Base-by-base conservation (phyloP, 345 rosid genomes). In the Dimocarpus longan region DNA sequence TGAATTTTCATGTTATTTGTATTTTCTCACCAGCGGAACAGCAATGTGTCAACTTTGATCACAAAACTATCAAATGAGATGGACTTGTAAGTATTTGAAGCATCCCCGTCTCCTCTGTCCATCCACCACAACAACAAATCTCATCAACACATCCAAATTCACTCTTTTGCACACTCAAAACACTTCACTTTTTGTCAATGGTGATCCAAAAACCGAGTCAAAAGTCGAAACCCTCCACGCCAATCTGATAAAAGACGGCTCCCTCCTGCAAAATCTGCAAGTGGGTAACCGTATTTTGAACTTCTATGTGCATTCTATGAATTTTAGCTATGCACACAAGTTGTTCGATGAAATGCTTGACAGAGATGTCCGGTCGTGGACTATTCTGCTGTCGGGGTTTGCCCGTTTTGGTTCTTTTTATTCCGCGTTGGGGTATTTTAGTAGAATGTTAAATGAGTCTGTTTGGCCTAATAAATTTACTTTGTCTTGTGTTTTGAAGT, bases 381-480 rank as follows among this genome's bases (percentile, higher is more conserved):
- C 91, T 12, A 74, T 79, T 46, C 84, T 88, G 15, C 52, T 90
- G 18, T 86, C 90, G 6, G 77, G 88, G 16, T 79, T 84, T 71
- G 80, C 81, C 10, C 87, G 85, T 32, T 43, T 1, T 32, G 85
- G 87, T 32, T 82, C 48, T 63, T 59, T 46, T 21, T 32, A 19
- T 28, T 43, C 26, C 71, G 90, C 54, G 3, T 73, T 86, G 75
- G 65, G 76, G 15, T 76, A 78, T 5, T 85, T 86, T 48, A 75
- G 84, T 66, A 80, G 74, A 28, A 86, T 90, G 93, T 86, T 59
- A 76, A 56, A 46, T 10, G 79, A 75, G 67, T 86, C 81, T 68
- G 82, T 80, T 37, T 56, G 59, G 67, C 90, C 93, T 5, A 90
- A 90, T 71, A 75, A 81, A 21, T 90, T 90, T 77, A 88, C 90